A percentile compares a stretch with the other conserved stretches of the same genome.
These are phyloP conservation scores for Leccinum sublutescens DNA, from an alignment of 768 basidiomycete genomes.

Conservation along the genomic window DNA sequence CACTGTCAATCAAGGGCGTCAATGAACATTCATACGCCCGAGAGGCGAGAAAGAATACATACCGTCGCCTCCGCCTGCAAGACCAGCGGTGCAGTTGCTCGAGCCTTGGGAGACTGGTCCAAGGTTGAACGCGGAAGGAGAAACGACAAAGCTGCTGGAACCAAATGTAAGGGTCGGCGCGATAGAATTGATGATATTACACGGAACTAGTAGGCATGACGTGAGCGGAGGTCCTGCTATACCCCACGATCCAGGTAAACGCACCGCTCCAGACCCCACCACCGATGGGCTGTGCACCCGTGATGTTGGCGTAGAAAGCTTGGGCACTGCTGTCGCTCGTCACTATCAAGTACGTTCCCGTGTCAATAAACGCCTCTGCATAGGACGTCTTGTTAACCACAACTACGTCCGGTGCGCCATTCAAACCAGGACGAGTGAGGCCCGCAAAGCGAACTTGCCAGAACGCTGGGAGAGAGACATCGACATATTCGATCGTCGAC, in stretches of 20 bases:
- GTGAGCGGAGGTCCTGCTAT: not conserved
- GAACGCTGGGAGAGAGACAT: conserved; percentile 32
- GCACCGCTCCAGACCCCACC: conserved; percentile 37
- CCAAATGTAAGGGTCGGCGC: conserved; percentile 39
- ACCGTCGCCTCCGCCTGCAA: conserved; percentile 32
- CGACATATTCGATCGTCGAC: conserved; percentile 36
- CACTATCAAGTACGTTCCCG: conserved; percentile 29
- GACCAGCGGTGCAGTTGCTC: conserved; percentile 37
- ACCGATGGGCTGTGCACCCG: conserved; percentile 31
- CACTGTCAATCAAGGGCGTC: conserved; percentile 13
- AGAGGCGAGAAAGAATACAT: not conserved
- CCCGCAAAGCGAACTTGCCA: conserved; percentile 39
- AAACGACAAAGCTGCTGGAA: conserved; percentile 37
- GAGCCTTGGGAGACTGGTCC: conserved; percentile 34
- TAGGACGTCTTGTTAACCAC: conserved; percentile 23
- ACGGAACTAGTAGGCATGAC: conserved; percentile 31
- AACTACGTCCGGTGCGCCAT: conserved; percentile 21
- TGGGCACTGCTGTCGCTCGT: conserved; percentile 26
- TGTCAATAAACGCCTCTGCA: conserved; percentile 36
- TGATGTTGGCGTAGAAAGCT: conserved; percentile 30
- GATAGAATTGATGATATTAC: conserved; percentile 25
- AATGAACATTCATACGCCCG: not conserved
- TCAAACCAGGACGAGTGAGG: conserved; percentile 25
- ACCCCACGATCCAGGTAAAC: not conserved
- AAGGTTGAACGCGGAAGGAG: conserved; percentile 40